phyloP scores from a whole-genome alignment of 2,329 filamentous ascomycete genomes.

The Chaetomium strumarium region DNA sequence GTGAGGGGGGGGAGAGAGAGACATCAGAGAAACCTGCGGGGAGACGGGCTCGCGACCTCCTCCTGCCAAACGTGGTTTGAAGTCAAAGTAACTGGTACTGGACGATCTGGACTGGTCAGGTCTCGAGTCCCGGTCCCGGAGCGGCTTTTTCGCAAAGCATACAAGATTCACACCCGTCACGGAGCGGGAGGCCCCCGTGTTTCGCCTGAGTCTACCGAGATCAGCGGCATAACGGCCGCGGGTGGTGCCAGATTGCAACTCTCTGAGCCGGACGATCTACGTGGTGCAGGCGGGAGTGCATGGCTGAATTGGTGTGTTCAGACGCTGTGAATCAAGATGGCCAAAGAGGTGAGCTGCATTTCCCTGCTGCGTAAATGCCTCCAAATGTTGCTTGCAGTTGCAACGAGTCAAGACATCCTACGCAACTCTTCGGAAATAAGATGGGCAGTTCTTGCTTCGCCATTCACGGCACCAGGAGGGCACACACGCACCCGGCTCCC shows the following conservation, averaged over 20 bases:
- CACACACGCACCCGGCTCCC: too few relatives aligned
- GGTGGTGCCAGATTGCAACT: not conserved
- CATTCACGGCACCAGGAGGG: too few relatives aligned
- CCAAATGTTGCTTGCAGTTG: too few relatives aligned
- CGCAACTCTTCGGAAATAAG: not conserved
- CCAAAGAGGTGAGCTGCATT: not conserved
- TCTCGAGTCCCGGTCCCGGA: not conserved
- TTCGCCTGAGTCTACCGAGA: not conserved
- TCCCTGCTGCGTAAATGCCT: not conserved
- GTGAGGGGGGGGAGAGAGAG: not conserved
- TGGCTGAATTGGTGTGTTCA: not conserved
- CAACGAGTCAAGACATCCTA: not conserved
- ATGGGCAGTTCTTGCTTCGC: too few relatives aligned
- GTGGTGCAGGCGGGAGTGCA: constrained; percentile 2
- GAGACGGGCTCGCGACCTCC: not conserved
- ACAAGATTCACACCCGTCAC: not conserved
- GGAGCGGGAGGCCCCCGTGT: not conserved
- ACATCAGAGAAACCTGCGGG: not conserved
- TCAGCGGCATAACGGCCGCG: not conserved
- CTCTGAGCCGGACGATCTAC: constrained; percentile 3
- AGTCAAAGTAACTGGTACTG: too few relatives aligned
- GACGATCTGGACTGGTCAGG: too few relatives aligned
- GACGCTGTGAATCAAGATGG: not conserved
- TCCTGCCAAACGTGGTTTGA: not conserved
- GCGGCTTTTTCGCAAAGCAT: not conserved